phyloP scores from a whole-genome alignment of 495 filamentous ascomycete species.

The Aspergillus coremiiformis region DNA sequence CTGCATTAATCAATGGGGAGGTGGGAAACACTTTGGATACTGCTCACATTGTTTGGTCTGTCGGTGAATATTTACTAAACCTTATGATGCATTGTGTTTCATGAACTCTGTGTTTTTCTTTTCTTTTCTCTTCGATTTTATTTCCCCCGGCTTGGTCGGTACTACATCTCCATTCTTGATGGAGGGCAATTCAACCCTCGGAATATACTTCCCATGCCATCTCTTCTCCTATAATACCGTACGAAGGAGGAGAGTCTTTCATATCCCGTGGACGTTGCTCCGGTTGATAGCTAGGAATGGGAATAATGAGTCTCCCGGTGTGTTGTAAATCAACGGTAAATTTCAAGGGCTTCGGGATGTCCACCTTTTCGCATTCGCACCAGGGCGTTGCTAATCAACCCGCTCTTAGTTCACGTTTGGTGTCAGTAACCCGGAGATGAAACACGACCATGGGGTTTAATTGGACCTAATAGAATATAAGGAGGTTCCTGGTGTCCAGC shows the following conservation, averaged over 20 bases:
- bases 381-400: slow-evolving; percentile 2
- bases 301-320: not conserved
- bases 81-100: not conserved
- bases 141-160: no score
- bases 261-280: not conserved
- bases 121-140: not conserved
- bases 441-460: slow-evolving; percentile 1
- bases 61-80: slow-evolving; percentile 1
- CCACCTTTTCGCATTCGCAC: not conserved
- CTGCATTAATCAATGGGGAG: not conserved
- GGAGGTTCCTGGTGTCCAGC: no score
- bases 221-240: no score
- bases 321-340: not conserved
- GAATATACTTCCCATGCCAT: not conserved
- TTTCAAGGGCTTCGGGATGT: slow-evolving; percentile 1
- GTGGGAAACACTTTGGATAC: not conserved
- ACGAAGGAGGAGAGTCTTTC: not conserved
- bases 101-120: not conserved
- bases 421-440: not conserved
- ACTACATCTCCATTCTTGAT: no score
- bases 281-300: not conserved
- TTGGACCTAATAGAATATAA: not conserved
- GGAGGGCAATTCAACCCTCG: no score
- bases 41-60: not conserved
- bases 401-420: slow-evolving; percentile 1